Evolutionary conservation across 2,329 filamentous ascomycete genomes (phyloP), one percentile per base, ranked within the genome.

Genomic region (Aspergillus spinulosporus): DNA sequence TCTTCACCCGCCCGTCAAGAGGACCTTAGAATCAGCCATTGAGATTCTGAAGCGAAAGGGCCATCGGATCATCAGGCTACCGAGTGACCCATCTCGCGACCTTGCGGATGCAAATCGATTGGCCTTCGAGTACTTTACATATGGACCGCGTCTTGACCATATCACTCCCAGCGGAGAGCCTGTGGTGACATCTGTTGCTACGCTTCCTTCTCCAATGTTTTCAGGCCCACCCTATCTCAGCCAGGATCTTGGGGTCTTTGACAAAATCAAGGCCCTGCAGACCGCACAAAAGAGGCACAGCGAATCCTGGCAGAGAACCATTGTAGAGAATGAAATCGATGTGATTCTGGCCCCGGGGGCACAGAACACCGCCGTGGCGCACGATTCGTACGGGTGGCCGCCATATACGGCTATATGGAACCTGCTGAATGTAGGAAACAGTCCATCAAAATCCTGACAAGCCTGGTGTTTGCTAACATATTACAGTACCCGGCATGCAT

Each of bases 371-470:
- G 50, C 50, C n/a, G 34, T 46, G 32, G 42, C 50, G 12, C 50
- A 52, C n/a, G 50, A 52, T 31, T 46, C 50, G n/a, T 52, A 52
- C 28, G 50, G 42, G 3, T 46, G 50, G 42, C 50, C 50, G 28
- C 50, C 50, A 32, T 52, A 52, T 26, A 52, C 50, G 14, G 7
- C 26, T 12, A 9, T 52, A 15, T 52, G 50, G 50, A 52, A 47
- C 34, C 31, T 52, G 42, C 5, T 52, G 15, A 28, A 52, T 40
- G 49, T 52, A 39, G 4, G 43, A 11, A 50, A 21, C 78, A 78
- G 0, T 78, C 73, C 54, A 69, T 74, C 2, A 74, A 68, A 12
- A 78, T 77, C 1, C 71, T 76, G 0, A 9, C 29, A 3, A 21
- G 14, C 4, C 7, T 51, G 15, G 14, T 29, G 32, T 7, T 31